phyloP scores from a whole-genome alignment of 345 rosid genomes.

The Sonneratia alba region DNA sequence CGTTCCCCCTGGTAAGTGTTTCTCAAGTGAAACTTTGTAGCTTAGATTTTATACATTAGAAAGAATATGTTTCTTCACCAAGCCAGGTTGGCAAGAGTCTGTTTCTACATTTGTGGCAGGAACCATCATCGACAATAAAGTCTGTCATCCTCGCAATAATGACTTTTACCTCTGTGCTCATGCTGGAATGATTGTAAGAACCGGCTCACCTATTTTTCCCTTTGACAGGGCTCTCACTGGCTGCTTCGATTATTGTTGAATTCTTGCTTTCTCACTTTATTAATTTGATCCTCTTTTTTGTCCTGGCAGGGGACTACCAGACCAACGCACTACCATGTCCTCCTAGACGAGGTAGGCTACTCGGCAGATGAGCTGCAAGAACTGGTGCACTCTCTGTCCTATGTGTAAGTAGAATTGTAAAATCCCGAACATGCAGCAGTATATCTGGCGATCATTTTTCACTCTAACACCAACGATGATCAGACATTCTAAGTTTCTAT shows the following conservation, averaged over 20 bases:
- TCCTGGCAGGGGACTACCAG: conserved; percentile 17
- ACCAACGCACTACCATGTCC: conserved; percentile 19
- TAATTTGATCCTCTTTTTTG: not conserved
- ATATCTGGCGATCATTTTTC: not conserved
- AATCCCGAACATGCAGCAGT: not conserved
- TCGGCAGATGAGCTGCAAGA: conserved; percentile 16
- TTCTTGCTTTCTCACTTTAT: not conserved
- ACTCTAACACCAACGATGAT: not conserved
- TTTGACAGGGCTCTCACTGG: not conserved
- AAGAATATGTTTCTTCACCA: not conserved
- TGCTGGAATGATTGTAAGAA: conserved; percentile 82
- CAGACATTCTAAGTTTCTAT: not conserved
- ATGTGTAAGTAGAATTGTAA: conserved; percentile 7
- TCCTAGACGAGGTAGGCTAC: conserved; percentile 12
- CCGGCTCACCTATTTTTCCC: not conserved
- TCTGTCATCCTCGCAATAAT: conserved; percentile 68
- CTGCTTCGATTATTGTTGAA: not conserved
- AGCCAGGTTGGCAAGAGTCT: not conserved
- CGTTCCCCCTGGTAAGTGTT: conserved; percentile 66
- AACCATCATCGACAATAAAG: conserved; percentile 57
- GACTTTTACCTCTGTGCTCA: conserved; percentile 90
- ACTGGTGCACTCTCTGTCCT: conserved; percentile 16
- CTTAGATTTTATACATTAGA: not conserved
- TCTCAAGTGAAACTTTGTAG: not conserved
- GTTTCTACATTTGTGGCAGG: conserved; percentile 24